Percentiles rank a stretch among this genome's conserved stretches.
These are phyloP conservation scores for Trichoderma pleuroti DNA, from an alignment of 2,329 filamentous ascomycete genomes.

Conservation along the genomic window DNA sequence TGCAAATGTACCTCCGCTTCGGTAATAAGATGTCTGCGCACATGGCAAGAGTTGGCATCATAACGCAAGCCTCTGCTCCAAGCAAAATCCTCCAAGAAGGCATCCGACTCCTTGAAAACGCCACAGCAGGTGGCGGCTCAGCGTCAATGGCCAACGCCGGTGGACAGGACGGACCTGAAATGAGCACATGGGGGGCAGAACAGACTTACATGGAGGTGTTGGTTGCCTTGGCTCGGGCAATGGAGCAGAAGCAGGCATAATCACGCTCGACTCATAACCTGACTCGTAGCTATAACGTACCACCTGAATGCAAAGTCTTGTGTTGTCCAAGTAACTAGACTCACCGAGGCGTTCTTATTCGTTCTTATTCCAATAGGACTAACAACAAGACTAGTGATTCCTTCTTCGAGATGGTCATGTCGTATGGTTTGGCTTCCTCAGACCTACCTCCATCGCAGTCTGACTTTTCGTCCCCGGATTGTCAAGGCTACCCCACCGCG, in stretches of 20 bases:
- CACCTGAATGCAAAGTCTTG: not conserved
- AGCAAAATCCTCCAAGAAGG: not conserved
- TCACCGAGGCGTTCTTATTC: not conserved
- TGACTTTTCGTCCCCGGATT: not conserved
- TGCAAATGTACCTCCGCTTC: not conserved
- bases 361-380: too few relatives aligned
- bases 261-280: not conserved
- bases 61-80: not conserved
- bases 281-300: not conserved
- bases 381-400: not conserved
- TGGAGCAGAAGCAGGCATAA: not conserved
- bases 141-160: not conserved
- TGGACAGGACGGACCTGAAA: not conserved
- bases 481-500: not conserved
- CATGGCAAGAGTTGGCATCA: not conserved
- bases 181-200: not conserved
- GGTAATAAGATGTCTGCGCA: not conserved
- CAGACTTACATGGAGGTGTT: not conserved
- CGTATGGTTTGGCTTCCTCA: not conserved
- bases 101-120: not conserved
- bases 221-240: not conserved
- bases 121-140: not conserved
- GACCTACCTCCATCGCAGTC: not conserved
- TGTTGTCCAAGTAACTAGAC: not conserved
- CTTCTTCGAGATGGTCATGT: not conserved